These are phyloP conservation scores for Diaporthe longicolla DNA, from an alignment of 2,329 filamentous ascomycete genomes.

Conservation along the genomic window DNA sequence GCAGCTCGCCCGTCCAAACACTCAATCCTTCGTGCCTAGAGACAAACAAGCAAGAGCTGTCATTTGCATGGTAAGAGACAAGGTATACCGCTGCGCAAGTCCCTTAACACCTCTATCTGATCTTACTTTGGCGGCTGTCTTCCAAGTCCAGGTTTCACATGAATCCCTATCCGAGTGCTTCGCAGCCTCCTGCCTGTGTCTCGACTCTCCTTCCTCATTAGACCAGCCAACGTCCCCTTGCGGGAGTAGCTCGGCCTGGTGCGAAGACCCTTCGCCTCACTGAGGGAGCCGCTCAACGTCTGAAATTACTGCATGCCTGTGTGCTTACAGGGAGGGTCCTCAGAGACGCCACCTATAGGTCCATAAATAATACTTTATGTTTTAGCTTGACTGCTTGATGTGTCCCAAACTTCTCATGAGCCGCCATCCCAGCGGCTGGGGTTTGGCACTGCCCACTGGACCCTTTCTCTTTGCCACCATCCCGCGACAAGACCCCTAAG, in stretches of 20 bases:
- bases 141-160: neutral
- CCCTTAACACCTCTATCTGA: neutral
- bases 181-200: neutral
- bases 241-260: neutral
- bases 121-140: neutral
- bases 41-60: neutral
- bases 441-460: conserved; percentile 2
- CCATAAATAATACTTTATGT: conserved; percentile 6
- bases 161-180: neutral
- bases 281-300: neutral
- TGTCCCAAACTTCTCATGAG: neutral
- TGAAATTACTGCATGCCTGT: neutral
- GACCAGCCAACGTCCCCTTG: neutral
- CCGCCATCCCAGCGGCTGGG: neutral
- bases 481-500: neutral
- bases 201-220: neutral
- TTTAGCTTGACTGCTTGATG: neutral
- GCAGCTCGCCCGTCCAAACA: conserved; percentile 3
- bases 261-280: neutral
- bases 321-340: neutral
- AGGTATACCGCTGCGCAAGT: neutral
- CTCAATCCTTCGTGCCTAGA: neutral
- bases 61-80: neutral
- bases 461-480: conserved; percentile 5
- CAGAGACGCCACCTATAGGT: conserved; percentile 8